Conservation (phyloP, 176 grass and related monocot species). For the Oryza nivara region DNA sequence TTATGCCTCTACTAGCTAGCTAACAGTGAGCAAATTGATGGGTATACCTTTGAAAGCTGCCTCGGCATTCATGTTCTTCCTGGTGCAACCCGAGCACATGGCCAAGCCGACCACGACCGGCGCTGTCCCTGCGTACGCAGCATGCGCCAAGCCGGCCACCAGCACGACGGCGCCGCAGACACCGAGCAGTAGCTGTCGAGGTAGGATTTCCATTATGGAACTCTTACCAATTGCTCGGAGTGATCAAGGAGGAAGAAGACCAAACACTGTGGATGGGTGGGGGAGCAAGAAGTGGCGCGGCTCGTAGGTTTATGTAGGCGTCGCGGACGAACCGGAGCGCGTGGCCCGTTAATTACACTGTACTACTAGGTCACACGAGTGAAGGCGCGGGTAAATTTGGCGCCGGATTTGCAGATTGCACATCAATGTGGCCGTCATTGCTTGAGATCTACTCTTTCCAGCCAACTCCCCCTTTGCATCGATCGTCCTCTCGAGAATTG, state of each 20-base stretch:
- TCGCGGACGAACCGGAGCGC: neutral
- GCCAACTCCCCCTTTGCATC: neutral
- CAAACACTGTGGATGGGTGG: slow-evolving; percentile 20
- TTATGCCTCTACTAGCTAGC: neutral
- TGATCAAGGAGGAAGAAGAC: slow-evolving; percentile 7
- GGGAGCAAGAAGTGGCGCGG: neutral
- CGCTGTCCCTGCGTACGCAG: slow-evolving; percentile 1
- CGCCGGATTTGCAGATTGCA: slow-evolving; percentile 41
- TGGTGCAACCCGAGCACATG: slow-evolving; percentile 47
- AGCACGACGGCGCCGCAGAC: slow-evolving; percentile 8
- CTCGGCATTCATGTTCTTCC: slow-evolving; percentile 56
- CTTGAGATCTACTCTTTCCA: slow-evolving; percentile 32
- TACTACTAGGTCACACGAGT: slow-evolving; percentile 6
- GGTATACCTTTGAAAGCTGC: slow-evolving; percentile 47
- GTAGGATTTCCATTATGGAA: slow-evolving; percentile 30
- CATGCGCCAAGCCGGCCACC: slow-evolving; percentile 13
- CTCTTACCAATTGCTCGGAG: neutral
- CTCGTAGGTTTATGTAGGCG: slow-evolving; percentile 31
- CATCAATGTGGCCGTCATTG: slow-evolving; percentile 29
- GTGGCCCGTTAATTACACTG: neutral
- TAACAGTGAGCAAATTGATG: neutral
- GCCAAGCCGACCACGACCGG: slow-evolving; percentile 50
- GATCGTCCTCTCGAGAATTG: neutral
- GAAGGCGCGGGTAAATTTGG: slow-evolving; percentile 25
- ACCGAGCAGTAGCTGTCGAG: slow-evolving; percentile 18